phyloP scores from a whole-genome alignment of 1,284 basidiomycete genomes.

The Austroboletus rostrupii region DNA sequence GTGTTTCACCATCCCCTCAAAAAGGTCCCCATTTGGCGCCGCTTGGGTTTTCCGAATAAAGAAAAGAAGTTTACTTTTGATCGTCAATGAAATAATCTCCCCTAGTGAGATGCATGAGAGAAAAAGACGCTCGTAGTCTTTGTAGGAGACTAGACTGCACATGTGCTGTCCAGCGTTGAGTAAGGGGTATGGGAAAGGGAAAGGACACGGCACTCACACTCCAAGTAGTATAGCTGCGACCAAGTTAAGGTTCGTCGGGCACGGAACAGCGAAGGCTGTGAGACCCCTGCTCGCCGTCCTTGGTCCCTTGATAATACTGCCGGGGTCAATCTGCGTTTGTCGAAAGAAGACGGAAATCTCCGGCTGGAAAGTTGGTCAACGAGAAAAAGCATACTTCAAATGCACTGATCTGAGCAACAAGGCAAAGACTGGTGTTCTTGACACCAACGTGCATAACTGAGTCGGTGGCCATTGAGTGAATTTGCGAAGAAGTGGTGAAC shows the following conservation, averaged over 20 bases:
- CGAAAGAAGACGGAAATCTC: no score
- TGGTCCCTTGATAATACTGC: background rate
- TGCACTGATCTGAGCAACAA: no score
- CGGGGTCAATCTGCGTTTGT: no score
- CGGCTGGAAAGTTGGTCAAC: background rate
- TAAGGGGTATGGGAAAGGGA: background rate
- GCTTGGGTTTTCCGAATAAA: slow-evolving; percentile 14
- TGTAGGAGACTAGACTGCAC: slow-evolving; percentile 6
- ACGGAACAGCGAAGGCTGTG: background rate
- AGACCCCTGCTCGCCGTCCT: background rate
- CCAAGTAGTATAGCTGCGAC: background rate
- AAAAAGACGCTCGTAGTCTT: slow-evolving; percentile 2
- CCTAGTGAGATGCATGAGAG: slow-evolving; percentile 1
- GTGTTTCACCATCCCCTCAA: slow-evolving; percentile 6
- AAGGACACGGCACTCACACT: background rate
- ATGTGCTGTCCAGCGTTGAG: background rate
- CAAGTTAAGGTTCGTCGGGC: background rate
- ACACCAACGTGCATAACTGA: background rate
- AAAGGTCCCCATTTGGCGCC: slow-evolving; percentile 14
- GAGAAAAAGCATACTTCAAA: background rate
- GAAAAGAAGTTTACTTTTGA: slow-evolving; percentile 14
- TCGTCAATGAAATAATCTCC: slow-evolving; percentile 21
- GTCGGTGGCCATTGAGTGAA: background rate
- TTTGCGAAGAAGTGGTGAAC: no score
- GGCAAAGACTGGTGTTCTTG: no score